These are phyloP conservation scores for Poronia punctata DNA, from an alignment of 495 filamentous ascomycete species.

Conservation along the genomic window DNA sequence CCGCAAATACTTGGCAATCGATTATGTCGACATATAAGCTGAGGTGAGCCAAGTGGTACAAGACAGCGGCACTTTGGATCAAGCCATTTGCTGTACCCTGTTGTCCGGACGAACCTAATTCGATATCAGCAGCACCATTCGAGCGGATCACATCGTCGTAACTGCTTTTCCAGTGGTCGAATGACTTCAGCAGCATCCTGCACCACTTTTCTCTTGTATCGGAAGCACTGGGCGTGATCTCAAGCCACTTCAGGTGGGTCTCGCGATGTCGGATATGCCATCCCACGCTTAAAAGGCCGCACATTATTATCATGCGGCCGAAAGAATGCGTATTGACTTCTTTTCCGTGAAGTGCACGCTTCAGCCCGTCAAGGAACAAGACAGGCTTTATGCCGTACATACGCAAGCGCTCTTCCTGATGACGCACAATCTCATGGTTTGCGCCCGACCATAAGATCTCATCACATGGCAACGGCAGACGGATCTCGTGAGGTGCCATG, in stretches of 20 bases:
- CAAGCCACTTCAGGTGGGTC: conserved; percentile 80
- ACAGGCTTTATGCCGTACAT: conserved; percentile 79
- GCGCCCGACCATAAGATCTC: conserved; percentile 90
- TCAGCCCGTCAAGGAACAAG: conserved; percentile 86
- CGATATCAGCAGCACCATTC: conserved; percentile 30
- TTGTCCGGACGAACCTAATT: conserved; percentile 28
- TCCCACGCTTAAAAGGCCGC: conserved; percentile 82
- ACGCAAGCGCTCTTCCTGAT: conserved; percentile 72
- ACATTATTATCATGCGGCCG: conserved; percentile 91
- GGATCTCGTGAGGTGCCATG: conserved; percentile 94
- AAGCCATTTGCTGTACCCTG: conserved; percentile 62
- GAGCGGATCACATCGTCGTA: conserved; percentile 64
- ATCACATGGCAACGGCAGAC: conserved; percentile 88
- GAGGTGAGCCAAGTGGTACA: conserved; percentile 93
- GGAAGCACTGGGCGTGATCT: conserved; percentile 56
- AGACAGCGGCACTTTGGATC: conserved; percentile 75
- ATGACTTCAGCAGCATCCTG: conserved; percentile 72
- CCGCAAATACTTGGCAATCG: conserved; percentile 91
- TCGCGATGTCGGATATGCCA: conserved; percentile 97
- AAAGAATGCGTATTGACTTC: conserved; percentile 87
- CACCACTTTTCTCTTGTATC: conserved; percentile 88
- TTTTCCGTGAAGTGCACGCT: conserved; percentile 80
- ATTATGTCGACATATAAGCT: conserved; percentile 90
- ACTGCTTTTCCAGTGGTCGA: conserved; percentile 89
- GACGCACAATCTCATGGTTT: conserved; percentile 74